Evolutionary conservation across 2,329 filamentous ascomycete genomes (phyloP).

Genomic region (Fusarium siculi): DNA sequence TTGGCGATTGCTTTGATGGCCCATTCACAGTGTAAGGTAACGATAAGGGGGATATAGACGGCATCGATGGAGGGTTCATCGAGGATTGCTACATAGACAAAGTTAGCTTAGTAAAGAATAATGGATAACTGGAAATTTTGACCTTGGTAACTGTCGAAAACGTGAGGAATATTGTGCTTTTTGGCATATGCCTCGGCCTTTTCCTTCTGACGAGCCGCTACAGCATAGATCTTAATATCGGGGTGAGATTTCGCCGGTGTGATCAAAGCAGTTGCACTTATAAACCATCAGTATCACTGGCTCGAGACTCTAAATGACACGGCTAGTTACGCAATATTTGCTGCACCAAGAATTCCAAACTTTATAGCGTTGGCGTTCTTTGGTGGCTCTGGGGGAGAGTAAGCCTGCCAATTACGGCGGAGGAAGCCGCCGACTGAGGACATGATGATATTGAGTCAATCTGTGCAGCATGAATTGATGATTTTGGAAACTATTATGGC

Average conservation of each 20-base stretch:
- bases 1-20: not conserved
- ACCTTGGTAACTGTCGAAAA: not conserved
- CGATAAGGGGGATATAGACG: not conserved
- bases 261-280: not conserved
- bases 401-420: not conserved
- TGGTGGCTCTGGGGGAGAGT: not conserved
- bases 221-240: not conserved
- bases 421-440: not conserved
- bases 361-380: not conserved
- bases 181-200: not conserved
- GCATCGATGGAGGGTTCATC: not conserved
- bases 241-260: not conserved
- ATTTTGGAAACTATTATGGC: accelerated
- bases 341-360: constrained; percentile 3
- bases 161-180: not conserved
- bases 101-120: not conserved
- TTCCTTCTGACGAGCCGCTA: not conserved
- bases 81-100: not conserved
- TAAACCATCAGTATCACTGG: not conserved
- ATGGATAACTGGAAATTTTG: accelerated
- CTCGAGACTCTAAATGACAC: accelerated
- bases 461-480: accelerated
- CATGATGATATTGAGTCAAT: not conserved
- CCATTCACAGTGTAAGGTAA: not conserved
- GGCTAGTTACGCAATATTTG: not conserved